Evolutionary conservation across 2,329 filamentous ascomycete genomes (phyloP).

Genomic region (Epichloe elymi): DNA sequence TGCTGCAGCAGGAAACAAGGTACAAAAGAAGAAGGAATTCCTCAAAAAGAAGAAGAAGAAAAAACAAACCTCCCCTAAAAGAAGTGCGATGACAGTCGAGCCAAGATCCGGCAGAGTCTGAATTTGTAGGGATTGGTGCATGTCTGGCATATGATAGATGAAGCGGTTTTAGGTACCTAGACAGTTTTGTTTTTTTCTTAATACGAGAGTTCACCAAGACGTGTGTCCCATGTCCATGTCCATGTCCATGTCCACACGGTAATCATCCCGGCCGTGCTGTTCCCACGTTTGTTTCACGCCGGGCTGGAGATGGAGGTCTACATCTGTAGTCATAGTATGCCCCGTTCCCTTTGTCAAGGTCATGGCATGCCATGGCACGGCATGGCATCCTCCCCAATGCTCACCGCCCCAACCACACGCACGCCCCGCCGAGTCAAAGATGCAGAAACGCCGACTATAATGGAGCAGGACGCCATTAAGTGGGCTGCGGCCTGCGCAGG

Average conservation of each 20-base stretch:
- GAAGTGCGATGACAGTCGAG: background rate
- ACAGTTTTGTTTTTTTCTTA: conserved; percentile 4
- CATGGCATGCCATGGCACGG: too few species aligned
- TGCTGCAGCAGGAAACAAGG: background rate
- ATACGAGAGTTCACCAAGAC: background rate
- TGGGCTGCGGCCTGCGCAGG: too few species aligned
- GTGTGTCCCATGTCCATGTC: too few species aligned
- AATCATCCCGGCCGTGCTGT: too few species aligned
- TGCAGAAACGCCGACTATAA: too few species aligned
- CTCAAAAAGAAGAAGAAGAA: background rate
- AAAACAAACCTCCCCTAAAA: background rate
- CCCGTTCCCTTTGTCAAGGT: conserved; percentile 9
- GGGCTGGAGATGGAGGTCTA: conserved; percentile 11
- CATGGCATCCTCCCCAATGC: too few species aligned
- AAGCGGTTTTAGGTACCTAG: conserved; percentile 2
- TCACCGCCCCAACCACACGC: too few species aligned
- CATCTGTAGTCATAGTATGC: conserved; percentile 7
- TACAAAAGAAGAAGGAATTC: background rate
- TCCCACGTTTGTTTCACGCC: conserved; percentile 9
- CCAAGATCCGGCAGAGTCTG: background rate
- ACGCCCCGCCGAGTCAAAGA: too few species aligned
- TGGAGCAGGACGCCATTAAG: too few species aligned
- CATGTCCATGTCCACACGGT: too few species aligned
- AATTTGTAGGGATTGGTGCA: background rate
- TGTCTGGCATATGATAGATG: conserved; percentile 3